Base-by-base conservation (phyloP, 2,329 filamentous ascomycete species). In the Calonectria honghensis region DNA sequence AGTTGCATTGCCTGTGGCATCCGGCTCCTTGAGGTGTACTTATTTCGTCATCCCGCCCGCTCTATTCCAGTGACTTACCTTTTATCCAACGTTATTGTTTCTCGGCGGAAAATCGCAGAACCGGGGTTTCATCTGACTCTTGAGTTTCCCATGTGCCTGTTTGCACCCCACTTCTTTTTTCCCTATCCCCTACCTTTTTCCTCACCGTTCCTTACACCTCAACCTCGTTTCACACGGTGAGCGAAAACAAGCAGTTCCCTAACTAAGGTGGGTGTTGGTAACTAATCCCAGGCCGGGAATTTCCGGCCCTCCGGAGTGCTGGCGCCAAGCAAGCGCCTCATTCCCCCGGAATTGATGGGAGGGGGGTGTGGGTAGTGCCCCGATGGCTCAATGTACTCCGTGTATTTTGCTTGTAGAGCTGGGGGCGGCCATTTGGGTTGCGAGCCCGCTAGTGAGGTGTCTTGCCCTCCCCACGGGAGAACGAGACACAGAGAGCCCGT, bases 231-330 rank as follows among this genome's bases (percentile, higher is more conserved):
- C 39, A n/a, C 61, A 48, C 20, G 61, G 61, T 32, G 41, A 41
- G 24, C 37, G 14, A 32, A 63, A 63, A 14, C n/a, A 35, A 63
- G 35, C 35, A 61, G 35, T 41, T 61, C 51, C 51, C 57, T 61
- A 51, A 32, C 39, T 6, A 32, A 39, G 59, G 29, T 52, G 48
- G 35, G 69, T 50, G 29, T 50, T 68, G 31, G 31, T 37, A 48
- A 39, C 59, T 57, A 45, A 59, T 61, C n/a, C 65, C 39, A 70
- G 68, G 66, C 73, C 73, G 73, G 70, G 70, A 75, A 68, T 70
- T 75, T 70, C 73, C 73, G 73, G 73, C 66, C 37, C 63, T 75
- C 73, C 70, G 73, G 73, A 61, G 70, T 54, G 66, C 39, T 64
- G 57, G 65, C 48, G 65, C 64, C 48, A 50, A 64, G 31, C 24